A percentile compares a stretch with the other conserved stretches of the same genome.
These are phyloP conservation scores for Dryas alaskensis DNA, from an alignment of 306 rosid genomes.

Conservation along the genomic window DNA sequence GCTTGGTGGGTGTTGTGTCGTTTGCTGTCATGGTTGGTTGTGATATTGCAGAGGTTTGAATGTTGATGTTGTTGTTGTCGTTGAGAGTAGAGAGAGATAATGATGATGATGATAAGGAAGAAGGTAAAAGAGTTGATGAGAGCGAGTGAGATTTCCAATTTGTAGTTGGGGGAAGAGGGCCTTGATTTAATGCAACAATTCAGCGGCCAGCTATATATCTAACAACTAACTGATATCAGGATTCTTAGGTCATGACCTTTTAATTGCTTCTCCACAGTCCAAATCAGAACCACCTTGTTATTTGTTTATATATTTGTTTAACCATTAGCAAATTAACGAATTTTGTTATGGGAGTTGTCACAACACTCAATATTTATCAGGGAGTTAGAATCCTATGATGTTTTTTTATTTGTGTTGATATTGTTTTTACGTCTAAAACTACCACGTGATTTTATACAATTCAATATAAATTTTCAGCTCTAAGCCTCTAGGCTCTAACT, in stretches of 20 bases:
- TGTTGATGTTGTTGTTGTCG: background rate
- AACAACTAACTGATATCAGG: background rate
- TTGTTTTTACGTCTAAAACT: too few relatives aligned
- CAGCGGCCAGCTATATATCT: background rate
- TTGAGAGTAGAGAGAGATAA: background rate
- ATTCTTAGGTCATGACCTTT: background rate
- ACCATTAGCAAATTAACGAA: background rate
- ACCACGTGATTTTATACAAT: too few relatives aligned
- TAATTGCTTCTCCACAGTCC: background rate
- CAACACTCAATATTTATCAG: too few relatives aligned
- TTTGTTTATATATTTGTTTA: background rate
- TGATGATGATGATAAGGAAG: background rate
- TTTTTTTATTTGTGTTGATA: too few relatives aligned
- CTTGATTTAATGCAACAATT: background rate
- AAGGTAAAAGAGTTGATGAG: too few relatives aligned
- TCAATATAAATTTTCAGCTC: too few relatives aligned
- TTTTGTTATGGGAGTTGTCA: background rate
- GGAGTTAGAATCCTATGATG: too few relatives aligned
- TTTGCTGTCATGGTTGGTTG: constrained; percentile 4
- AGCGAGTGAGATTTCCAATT: background rate
- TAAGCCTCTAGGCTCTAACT: too few relatives aligned
- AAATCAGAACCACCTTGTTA: background rate
- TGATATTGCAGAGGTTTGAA: background rate
- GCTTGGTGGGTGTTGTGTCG: background rate
- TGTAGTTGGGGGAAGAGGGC: background rate